Evolutionary conservation across 257 asterid species (phyloP).

Genomic region (Solanum ossicruentum): DNA sequence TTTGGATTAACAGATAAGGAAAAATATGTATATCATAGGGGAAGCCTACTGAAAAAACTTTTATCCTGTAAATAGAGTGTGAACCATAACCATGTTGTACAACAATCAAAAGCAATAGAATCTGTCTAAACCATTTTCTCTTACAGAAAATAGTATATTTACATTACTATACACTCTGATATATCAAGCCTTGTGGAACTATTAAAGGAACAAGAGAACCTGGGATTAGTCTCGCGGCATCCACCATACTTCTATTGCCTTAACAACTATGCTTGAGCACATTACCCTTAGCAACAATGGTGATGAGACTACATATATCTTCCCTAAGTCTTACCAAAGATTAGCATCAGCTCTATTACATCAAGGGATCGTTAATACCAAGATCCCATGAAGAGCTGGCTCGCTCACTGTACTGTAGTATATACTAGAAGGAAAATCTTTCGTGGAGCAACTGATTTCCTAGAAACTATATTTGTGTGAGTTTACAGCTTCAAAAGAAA

Average conservation of each 20-base stretch:
- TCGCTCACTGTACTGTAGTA: not conserved
- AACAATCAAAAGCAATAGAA: not conserved
- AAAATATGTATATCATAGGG: not conserved
- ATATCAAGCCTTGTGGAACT: not conserved
- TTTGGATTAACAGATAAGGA: not conserved
- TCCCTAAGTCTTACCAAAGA: not conserved
- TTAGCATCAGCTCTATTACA: not conserved
- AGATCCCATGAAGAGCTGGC: conserved; percentile 1
- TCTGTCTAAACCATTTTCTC: not conserved
- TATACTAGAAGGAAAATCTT: not conserved
- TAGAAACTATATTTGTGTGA: not conserved
- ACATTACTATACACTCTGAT: not conserved
- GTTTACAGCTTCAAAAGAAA: not conserved
- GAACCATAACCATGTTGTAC: not conserved
- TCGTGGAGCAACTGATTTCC: not conserved
- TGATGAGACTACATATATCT: not conserved
- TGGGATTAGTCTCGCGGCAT: not conserved
- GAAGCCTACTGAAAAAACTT: not conserved
- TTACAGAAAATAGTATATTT: not conserved
- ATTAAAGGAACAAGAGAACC: not conserved
- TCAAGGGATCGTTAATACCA: not conserved
- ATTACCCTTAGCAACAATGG: not conserved
- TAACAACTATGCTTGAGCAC: not conserved
- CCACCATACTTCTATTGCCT: not conserved
- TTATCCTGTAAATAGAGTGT: not conserved